phyloP scores from a whole-genome alignment of 2,329 filamentous ascomycete species.

The Tolypocladium sp. region DNA sequence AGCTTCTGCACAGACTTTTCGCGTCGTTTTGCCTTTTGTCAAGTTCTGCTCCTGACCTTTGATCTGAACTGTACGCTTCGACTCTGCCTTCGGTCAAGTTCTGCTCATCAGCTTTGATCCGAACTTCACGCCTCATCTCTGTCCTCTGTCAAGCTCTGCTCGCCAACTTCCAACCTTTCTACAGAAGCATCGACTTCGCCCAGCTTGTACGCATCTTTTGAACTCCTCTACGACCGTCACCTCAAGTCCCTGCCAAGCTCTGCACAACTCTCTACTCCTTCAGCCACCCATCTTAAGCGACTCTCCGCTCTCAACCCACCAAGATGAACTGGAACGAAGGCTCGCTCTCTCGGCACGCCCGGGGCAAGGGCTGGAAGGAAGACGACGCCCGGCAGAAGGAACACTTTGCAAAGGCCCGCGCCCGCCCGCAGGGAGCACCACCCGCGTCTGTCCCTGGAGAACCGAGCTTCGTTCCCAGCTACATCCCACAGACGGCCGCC shows the following conservation, averaged over 20 bases:
- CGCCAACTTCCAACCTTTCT: not conserved
- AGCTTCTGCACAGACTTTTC: too few relatives aligned
- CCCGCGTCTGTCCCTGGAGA: not conserved
- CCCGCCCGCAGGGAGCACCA: not conserved
- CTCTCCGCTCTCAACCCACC: not conserved
- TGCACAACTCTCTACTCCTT: not conserved
- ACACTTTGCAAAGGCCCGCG: conserved; percentile 27
- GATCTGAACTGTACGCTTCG: not conserved
- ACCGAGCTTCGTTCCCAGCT: conserved; percentile 16
- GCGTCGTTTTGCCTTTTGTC: not conserved
- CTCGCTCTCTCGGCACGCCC: conserved; percentile 24
- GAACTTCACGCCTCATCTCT: not conserved
- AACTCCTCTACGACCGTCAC: not conserved
- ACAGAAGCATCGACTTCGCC: not conserved
- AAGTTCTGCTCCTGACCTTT: not conserved
- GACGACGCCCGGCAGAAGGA: conserved; percentile 25
- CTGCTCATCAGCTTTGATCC: not conserved
- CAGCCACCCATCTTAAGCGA: not conserved
- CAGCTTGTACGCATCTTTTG: not conserved
- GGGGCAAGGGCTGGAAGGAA: conserved; percentile 20
- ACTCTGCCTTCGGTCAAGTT: not conserved
- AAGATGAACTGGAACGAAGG: conserved; percentile 35
- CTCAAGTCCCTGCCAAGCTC: not conserved
- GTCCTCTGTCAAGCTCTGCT: not conserved
- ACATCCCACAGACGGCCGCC: conserved; percentile 7